phyloP scores from a whole-genome alignment of 441 rosid genomes.

The Corymbia calophylla region DNA sequence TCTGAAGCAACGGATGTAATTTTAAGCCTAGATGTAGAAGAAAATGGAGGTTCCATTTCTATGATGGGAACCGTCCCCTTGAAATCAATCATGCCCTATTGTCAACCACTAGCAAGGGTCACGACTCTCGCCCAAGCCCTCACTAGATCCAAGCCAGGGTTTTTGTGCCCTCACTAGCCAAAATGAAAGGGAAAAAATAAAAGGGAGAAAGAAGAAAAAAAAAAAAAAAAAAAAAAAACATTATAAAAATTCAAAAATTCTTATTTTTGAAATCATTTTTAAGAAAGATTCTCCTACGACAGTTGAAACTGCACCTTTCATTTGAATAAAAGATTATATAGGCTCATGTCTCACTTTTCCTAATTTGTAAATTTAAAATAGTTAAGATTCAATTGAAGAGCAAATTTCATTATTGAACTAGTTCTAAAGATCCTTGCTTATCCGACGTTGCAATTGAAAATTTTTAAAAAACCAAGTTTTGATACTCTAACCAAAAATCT shows the following conservation, averaged over 20 bases:
- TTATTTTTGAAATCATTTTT: background rate
- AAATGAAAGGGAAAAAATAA: too few species aligned
- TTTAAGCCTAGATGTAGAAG: too few species aligned
- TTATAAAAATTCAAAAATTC: too few species aligned
- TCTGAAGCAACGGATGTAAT: too few species aligned
- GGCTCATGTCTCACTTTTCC: background rate
- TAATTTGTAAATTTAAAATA: background rate
- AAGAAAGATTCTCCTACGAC: background rate
- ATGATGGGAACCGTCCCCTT: rapidly evolving
- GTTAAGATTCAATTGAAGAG: background rate
- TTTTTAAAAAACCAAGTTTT: background rate
- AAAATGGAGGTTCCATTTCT: too few species aligned
- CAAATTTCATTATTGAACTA: background rate
- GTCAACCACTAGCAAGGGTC: rapidly evolving
- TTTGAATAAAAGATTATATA: background rate
- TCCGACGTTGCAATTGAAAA: background rate
- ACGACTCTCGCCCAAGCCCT: rapidly evolving
- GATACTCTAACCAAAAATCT: background rate
- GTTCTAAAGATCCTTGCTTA: background rate
- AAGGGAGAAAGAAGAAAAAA: too few species aligned
- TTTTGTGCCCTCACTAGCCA: too few species aligned
- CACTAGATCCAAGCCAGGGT: too few species aligned
- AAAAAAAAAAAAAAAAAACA: too few species aligned
- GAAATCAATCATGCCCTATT: rapidly evolving
- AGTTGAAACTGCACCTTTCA: background rate